phyloP scores from a whole-genome alignment of 768 basidiomycete genomes.

The Boletus rubescentipes region DNA sequence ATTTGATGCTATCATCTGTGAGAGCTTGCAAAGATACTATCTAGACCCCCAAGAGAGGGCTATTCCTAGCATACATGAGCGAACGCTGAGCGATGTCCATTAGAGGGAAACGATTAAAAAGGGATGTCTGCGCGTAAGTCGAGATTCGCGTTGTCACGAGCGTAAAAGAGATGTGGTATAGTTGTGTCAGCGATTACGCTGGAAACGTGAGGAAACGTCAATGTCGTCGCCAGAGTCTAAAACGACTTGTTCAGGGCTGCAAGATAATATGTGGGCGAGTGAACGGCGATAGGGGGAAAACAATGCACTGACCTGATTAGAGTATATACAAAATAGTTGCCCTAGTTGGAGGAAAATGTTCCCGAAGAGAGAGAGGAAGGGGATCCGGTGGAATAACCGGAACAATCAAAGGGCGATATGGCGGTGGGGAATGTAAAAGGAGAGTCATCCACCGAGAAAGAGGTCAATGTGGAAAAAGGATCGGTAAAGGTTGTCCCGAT shows the following conservation, averaged over 20 bases:
- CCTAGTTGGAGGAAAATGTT: slow-evolving; percentile 2
- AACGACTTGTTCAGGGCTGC: neutral
- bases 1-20: slow-evolving; percentile 2
- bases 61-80: slow-evolving; percentile 4
- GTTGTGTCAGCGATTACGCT: neutral
- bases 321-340: neutral
- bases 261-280: neutral
- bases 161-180: neutral
- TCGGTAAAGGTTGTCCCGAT: slow-evolving; percentile 23
- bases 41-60: neutral
- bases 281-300: neutral
- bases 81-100: slow-evolving; percentile 12
- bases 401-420: slow-evolving; percentile 23
- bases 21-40: slow-evolving; percentile 7
- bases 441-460: neutral
- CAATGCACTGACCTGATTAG: neutral
- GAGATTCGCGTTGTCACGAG: neutral
- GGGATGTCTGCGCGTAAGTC: neutral
- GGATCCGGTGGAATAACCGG: slow-evolving; percentile 9
- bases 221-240: neutral
- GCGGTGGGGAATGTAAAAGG: neutral
- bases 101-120: neutral
- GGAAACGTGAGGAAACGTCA: slow-evolving; percentile 4
- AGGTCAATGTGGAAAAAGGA: slow-evolving; percentile 19
- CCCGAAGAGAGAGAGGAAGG: slow-evolving; percentile 14